Evolutionary conservation across 2,329 filamentous ascomycete species (phyloP), one percentile per base, ranked within the genome.

Genomic region (Phyllosticta citrichinensis): DNA sequence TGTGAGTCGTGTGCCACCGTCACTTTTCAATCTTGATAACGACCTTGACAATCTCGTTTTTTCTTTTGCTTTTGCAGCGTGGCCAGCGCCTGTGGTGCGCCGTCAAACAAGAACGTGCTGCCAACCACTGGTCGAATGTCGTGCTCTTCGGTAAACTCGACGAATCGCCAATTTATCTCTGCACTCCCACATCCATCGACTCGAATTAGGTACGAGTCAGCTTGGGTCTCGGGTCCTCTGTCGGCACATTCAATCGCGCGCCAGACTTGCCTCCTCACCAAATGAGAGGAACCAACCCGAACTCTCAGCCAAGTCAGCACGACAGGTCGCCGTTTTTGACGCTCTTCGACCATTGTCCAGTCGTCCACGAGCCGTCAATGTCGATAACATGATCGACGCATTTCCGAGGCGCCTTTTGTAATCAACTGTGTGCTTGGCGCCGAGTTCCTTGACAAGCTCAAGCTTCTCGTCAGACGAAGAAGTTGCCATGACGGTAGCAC

Each of bases 391-490:
- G 68, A 62, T 80, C 74, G 1, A 71, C 79, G 6, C 80, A 80
- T 68, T 63, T n/a, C 74, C 74, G 63, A 0, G 76, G 75, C 0
- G 66, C 73, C 1, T 69, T 77, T 57, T 76, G 68, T 82, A 82
- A 68, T 82, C 82, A 69, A 82, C 77, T 2, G 69, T 71, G 58
- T 76, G 67, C 56, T 78, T 75, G 1, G 76, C 79, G 10, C 79
- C 79, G 25, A 71, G 69, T 14, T 66, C 68, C 63, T 73, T 71
- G 8, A 71, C 73, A 3, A 68, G 56, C 6, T 70, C 65, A 5
- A 81, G 71, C 64, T 83, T 83, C 2, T 71, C 65, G 63, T 82
- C 77, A 3, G 76, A 79, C 0, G 80, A 81, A 1, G 79, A 81
- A 0, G 79, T 81, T 52, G 80, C 75, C 33, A 80, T 80, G 1